phyloP scores from a whole-genome alignment of 2,329 filamentous ascomycete genomes.

The Cladosporium sp. region DNA sequence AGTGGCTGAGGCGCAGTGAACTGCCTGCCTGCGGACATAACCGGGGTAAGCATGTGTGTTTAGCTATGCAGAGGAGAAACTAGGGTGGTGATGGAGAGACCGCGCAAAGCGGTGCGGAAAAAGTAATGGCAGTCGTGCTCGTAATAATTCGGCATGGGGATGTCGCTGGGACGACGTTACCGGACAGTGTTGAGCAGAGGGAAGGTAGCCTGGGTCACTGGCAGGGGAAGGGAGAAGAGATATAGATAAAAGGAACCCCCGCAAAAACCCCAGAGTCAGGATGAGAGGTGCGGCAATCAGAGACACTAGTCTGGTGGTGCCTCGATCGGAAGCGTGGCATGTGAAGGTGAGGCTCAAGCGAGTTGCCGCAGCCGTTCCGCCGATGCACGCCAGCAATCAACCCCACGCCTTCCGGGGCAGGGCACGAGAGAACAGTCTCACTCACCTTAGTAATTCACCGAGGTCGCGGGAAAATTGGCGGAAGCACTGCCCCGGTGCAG shows the following conservation, averaged over 20 bases:
- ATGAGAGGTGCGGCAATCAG: conserved; percentile 6
- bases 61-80: conserved; percentile 70
- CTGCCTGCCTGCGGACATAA: conserved; percentile 52
- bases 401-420: conserved; percentile 1
- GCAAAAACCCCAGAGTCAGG: conserved; percentile 4
- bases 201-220: not conserved
- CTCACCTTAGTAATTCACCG: not conserved
- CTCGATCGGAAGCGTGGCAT: not conserved
- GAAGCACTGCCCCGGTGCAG: not conserved
- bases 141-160: conserved; percentile 68
- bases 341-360: conserved; percentile 11
- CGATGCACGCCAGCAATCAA: not conserved
- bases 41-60: conserved; percentile 39
- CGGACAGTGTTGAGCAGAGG: not conserved
- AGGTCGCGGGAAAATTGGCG: not conserved
- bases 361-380: conserved; percentile 11
- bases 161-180: not conserved
- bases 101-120: conserved; percentile 81
- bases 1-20: conserved; percentile 68
- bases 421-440: not conserved
- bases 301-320: conserved; percentile 3
- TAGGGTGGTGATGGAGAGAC: conserved; percentile 72
- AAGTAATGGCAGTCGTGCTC: conserved; percentile 89
- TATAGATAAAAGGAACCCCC: conserved; percentile 5
- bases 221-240: conserved; percentile 1